Conservation (phyloP, 768 basidiomycete species). For the Calocera cornea region DNA sequence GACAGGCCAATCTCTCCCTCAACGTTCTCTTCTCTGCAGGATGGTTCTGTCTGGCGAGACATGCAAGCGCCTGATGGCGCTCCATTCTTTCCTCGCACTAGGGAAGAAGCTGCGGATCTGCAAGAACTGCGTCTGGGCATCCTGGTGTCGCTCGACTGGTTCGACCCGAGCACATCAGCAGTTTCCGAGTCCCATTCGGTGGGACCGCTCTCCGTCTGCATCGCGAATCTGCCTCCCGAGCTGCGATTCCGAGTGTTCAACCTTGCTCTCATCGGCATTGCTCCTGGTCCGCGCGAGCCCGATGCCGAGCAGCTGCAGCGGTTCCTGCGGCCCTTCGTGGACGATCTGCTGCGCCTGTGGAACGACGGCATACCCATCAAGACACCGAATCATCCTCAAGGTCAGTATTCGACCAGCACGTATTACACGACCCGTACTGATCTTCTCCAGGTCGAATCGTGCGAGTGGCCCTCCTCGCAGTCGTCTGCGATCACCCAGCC, state of each 20-base stretch:
- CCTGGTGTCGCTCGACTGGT: not conserved
- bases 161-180: not conserved
- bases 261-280: not conserved
- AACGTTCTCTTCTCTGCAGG: constrained; percentile 19
- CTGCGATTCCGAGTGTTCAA: not conserved
- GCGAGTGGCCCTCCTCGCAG: not conserved
- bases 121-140: not conserved
- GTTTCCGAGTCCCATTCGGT: not conserved
- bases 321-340: not conserved
- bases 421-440: not conserved
- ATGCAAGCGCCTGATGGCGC: constrained; percentile 20
- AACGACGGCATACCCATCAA: not conserved
- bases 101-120: constrained; percentile 23
- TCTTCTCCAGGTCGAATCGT: not conserved
- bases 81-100: constrained; percentile 20
- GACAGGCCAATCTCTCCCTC: constrained; percentile 6
- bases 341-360: not conserved
- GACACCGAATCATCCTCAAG: not conserved
- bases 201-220: not conserved
- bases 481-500: not conserved
- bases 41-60: constrained; percentile 20
- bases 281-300: not conserved
- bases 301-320: not conserved
- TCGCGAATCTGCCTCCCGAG: not conserved
- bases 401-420: not conserved